Base-by-base conservation (phyloP, 345 rosid species). In the Gynandropsis gynandra region DNA sequence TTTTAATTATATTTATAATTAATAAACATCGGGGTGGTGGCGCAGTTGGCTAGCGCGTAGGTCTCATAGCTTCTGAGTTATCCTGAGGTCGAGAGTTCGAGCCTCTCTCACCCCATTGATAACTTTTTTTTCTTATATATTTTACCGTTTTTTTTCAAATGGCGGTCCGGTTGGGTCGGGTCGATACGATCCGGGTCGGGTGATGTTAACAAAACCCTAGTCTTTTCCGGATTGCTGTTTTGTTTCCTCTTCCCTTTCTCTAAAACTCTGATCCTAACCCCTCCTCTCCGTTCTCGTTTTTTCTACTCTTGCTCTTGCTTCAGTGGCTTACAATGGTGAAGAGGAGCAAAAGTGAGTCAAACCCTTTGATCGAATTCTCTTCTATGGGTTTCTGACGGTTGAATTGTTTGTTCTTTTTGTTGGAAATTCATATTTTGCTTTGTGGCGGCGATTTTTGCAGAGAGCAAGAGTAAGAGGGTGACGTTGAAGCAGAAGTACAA, bases 31-130 rank as follows among this genome's bases (percentile, higher is more conserved):
- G 85, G 85, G 90, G 83, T 75, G 86, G 86, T 73, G 84, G 88
- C 86, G 95, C 86, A 80, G 89, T 80, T 83, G 95, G 82, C 78
- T 80, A 80, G 92, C 92, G 81, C 84, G 86, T 72, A 74, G 89
- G 86, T 83, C 86, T 82, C 90, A 78, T 80, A 77, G 86, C 88
- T 69, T 54, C 59, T 33, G 85, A 80, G 92, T 72, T 0, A 86
- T 77, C 84, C 88, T 75, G 84, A 80, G 86, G 88, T 83, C 81
- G 89, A 75, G 95, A 79, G 92, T 74, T 75, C 76, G 82, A 74
- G 76, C 86, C 84, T 77, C 85, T 82, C 92, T 80, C 92, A 83
- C 76, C 88, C 90, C 74, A 64, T n/a, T n/a, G n/a, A 0, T 12
- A 8, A 7, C 4, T 1, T 15, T 62, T 16, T n/a, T n/a, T n/a